Conservation (phyloP, 106 monocot species). For the Apostasia ramifera region DNA sequence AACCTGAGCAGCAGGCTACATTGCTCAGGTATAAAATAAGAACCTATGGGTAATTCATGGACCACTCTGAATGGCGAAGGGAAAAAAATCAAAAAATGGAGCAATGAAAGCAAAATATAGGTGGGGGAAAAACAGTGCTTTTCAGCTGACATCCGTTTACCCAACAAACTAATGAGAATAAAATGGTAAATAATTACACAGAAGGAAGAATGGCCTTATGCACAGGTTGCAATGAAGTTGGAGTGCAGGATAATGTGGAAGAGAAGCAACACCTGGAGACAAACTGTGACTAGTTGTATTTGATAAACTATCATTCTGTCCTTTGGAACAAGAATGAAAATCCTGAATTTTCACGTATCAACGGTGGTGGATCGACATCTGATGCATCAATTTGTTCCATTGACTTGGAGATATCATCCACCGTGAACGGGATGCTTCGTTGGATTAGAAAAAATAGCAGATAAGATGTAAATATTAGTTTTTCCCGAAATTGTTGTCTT, state of each 20-base stretch:
- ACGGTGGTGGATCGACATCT: conserved; percentile 55
- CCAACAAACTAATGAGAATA: background rate
- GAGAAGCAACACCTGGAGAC: background rate
- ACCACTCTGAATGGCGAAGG: background rate
- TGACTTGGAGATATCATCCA: conserved; percentile 72
- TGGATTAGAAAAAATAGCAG: background rate
- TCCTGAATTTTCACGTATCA: conserved; percentile 58
- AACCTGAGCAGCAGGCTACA: background rate
- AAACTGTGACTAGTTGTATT: background rate
- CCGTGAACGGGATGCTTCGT: conserved; percentile 69
- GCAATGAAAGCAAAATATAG: conserved; percentile 10
- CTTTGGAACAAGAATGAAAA: conserved; percentile 57
- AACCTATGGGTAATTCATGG: conserved; percentile 1
- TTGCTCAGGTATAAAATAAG: conserved; percentile 4
- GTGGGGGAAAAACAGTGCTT: conserved; percentile 6
- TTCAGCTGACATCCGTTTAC: background rate
- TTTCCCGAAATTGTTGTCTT: background rate
- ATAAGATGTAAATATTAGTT: background rate
- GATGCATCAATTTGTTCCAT: conserved; percentile 47
- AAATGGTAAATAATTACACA: conserved; percentile 18
- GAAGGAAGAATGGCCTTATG: conserved; percentile 11
- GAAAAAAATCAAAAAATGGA: conserved; percentile 10
- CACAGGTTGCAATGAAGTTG: conserved; percentile 16
- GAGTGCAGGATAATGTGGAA: background rate
- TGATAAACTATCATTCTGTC: conserved; percentile 18